These are phyloP conservation scores for Leccinum fuscescens DNA, from an alignment of 1,284 basidiomycete genomes.

Conservation along the genomic window DNA sequence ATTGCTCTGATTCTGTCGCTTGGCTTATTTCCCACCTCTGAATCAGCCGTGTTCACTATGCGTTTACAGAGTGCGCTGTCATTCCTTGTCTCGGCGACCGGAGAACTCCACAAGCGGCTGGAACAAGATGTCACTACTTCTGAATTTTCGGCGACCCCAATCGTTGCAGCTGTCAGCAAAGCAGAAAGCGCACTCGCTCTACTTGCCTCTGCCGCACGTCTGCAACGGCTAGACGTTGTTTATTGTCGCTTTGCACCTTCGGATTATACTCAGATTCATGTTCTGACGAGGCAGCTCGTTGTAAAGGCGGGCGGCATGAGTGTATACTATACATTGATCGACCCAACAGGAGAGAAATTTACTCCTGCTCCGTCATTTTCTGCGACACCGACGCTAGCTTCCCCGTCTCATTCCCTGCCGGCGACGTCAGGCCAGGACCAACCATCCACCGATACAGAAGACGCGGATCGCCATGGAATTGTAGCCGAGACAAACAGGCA, in stretches of 20 bases:
- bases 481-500: not conserved
- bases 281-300: slow-evolving; percentile 48
- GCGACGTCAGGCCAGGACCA: slow-evolving; percentile 24
- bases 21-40: slow-evolving; percentile 64
- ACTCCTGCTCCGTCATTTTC: slow-evolving; percentile 47
- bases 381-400: slow-evolving; percentile 35
- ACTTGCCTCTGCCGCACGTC: slow-evolving; percentile 51
- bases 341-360: slow-evolving; percentile 57
- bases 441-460: not conserved
- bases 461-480: not conserved
- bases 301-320: slow-evolving; percentile 64
- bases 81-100: slow-evolving; percentile 50
- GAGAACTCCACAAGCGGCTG: slow-evolving; percentile 49
- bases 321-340: slow-evolving; percentile 62
- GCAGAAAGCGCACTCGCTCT: slow-evolving; percentile 57
- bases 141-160: slow-evolving; percentile 43
- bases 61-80: slow-evolving; percentile 51
- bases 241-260: slow-evolving; percentile 62
- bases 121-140: slow-evolving; percentile 44
- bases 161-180: slow-evolving; percentile 41
- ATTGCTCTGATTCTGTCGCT: slow-evolving; percentile 54
- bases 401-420: slow-evolving; percentile 30
- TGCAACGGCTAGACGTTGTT: slow-evolving; percentile 63
- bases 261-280: slow-evolving; percentile 58
- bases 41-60: slow-evolving; percentile 62